phyloP scores from a whole-genome alignment of 1,284 basidiomycete genomes.

The Pseudozyma sp. region DNA sequence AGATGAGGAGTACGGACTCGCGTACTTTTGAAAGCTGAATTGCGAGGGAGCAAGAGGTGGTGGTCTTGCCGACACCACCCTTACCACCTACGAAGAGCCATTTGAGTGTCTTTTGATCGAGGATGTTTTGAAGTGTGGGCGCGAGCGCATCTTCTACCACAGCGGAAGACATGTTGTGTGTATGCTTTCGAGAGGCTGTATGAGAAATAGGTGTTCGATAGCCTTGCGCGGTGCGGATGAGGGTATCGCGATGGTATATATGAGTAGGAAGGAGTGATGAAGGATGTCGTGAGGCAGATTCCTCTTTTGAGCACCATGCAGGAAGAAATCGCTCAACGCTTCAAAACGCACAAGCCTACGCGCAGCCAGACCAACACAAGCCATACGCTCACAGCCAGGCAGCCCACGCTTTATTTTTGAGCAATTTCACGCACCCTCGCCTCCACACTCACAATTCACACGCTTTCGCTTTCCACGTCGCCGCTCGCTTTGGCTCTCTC shows the following conservation, averaged over 20 bases:
- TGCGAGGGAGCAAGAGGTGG: constrained; percentile 67
- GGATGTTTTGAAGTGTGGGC: constrained; percentile 65
- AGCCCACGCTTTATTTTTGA: background rate
- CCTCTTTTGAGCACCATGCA: background rate
- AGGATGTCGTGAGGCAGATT: constrained; percentile 35
- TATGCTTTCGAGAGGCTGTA: background rate
- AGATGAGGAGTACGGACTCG: constrained; percentile 71
- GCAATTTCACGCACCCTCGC: constrained; percentile 2
- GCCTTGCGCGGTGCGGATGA: background rate
- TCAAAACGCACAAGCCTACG: constrained; percentile 12
- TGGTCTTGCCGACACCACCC: constrained; percentile 68
- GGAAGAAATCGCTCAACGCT: background rate
- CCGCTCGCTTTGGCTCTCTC: background rate
- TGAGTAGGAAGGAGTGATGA: background rate
- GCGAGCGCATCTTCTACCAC: constrained; percentile 57
- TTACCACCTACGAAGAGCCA: constrained; percentile 69
- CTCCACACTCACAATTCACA: constrained; percentile 14
- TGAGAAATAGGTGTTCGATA: background rate
- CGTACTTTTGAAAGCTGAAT: constrained; percentile 65
- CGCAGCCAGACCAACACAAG: constrained; percentile 4
- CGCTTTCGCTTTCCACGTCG: constrained; percentile 12
- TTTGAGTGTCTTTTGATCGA: constrained; percentile 67
- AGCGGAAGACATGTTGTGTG: constrained; percentile 31
- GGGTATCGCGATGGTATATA: background rate
- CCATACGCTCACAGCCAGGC: constrained; percentile 8